Evolutionary conservation across 2,329 filamentous ascomycete species (phyloP).

Genomic region (Alternaria ventricosa): DNA sequence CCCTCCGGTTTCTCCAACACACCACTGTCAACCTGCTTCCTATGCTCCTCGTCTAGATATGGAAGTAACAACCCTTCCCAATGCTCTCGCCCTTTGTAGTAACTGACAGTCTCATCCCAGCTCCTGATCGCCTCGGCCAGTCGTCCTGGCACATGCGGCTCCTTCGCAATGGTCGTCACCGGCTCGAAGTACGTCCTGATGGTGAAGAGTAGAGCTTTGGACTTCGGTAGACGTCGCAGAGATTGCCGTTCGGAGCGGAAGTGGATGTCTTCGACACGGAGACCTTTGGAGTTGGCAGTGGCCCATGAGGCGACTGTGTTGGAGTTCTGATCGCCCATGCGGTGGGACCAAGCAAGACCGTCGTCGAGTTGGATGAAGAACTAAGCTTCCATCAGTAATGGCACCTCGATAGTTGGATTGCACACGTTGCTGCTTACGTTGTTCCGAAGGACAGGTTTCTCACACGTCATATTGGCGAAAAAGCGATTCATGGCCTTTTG

Average conservation of each 20-base stretch:
- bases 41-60: slow-evolving; percentile 1
- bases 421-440: not conserved
- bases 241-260: not conserved
- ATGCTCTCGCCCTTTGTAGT: slow-evolving; percentile 1
- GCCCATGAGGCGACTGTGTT: not conserved
- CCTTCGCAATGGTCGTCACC: not conserved
- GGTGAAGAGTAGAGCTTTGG: not conserved
- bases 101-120: not conserved
- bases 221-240: not conserved
- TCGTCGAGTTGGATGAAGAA: slow-evolving; percentile 4
- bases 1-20: not conserved
- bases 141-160: slow-evolving; percentile 2
- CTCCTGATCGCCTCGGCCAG: not conserved
- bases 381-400: not conserved
- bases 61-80: not conserved
- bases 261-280: slow-evolving; percentile 1
- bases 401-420: not conserved
- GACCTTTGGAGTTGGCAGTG: not conserved
- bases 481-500: slow-evolving; percentile 5
- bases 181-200: slow-evolving; percentile 3
- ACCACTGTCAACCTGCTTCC: not conserved
- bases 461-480: slow-evolving; percentile 2
- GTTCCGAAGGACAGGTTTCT: not conserved
- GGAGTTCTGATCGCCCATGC: slow-evolving; percentile 2
- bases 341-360: slow-evolving; percentile 1